Evolutionary conservation across 2,329 filamentous ascomycete genomes (phyloP), one percentile per base, ranked within the genome.

Genomic region (Diaporthe citriasiana): DNA sequence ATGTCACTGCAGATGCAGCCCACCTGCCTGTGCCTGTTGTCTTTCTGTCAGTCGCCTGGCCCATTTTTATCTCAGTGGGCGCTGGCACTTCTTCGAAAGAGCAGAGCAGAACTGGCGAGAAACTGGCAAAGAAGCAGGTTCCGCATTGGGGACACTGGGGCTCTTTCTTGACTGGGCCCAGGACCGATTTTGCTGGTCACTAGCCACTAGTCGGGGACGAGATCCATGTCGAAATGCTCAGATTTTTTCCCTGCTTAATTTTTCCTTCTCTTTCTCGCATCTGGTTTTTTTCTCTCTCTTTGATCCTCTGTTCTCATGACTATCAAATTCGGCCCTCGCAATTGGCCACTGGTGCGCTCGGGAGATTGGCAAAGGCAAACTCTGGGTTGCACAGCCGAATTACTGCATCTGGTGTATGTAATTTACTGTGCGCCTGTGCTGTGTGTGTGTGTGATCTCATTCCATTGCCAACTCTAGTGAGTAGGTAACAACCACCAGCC

Each of bases 1-100:
- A 70, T 70, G 68, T 70, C 68, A 70, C 68, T 57, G 59, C 59
- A 65, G 40, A 47, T 65, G 42, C 59, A 65, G 40, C 40, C 25
- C 59, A 25, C 45, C 15, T n/a, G 10, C n/a, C n/a, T n/a, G n/a
- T n/a, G n/a, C n/a, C n/a, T 38, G 7, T 38, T 38, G 38, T 27
- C 22, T 35, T 10, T 57, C 55, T 35, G 30, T 35, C 19, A 38
- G 33, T 38, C 35, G 13, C 27, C 50, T 53, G 50, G 50, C 55
- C 19, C 55, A 57, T 56, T 57, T 56, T 12, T 40, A 42, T 42
- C 57, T 45, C 2, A 27, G 57, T 45, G 57, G 57, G 57, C 57
- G 45, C 25, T n/a, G 17, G 40, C 45, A 50, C 45, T 47, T 7
- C 38, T 8, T 8, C 38, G 33, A 59, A 15, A 17, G 22, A 40